Conservation (phyloP, 2,329 filamentous ascomycete species). For the Beauveria pseudobassiana region DNA sequence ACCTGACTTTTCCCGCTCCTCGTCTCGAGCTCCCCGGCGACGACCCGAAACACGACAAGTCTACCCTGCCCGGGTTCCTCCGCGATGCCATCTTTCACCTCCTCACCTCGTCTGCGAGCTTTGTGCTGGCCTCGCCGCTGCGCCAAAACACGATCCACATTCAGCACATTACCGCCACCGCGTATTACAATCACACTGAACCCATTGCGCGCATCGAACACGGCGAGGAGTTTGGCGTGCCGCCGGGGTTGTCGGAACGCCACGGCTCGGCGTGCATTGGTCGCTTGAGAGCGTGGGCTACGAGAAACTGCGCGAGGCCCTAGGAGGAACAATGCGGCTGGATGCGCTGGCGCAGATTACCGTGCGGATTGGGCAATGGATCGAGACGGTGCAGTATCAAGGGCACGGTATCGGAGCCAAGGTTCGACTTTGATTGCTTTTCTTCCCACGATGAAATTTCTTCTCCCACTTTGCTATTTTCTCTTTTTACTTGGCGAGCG, state of each 20-base stretch:
- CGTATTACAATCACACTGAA: constrained; percentile 75
- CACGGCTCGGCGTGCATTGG: constrained; percentile 76
- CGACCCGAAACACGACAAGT: constrained; percentile 24
- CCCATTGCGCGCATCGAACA: constrained; percentile 72
- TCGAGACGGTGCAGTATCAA: constrained; percentile 61
- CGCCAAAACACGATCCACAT: constrained; percentile 65
- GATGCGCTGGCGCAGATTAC: constrained; percentile 71
- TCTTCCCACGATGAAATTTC: neutral
- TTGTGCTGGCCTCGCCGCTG: constrained; percentile 75
- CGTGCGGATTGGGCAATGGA: constrained; percentile 68
- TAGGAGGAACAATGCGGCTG: constrained; percentile 73
- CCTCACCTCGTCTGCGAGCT: constrained; percentile 77
- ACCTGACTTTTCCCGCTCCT: constrained; percentile 65
- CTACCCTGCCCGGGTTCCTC: constrained; percentile 59
- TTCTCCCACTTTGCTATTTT: neutral
- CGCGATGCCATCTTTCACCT: constrained; percentile 81
- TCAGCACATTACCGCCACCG: constrained; percentile 73
- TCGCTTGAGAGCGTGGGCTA: constrained; percentile 71
- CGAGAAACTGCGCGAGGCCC: constrained; percentile 67
- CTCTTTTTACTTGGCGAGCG: neutral
- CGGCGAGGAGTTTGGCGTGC: constrained; percentile 64
- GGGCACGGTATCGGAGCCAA: constrained; percentile 65
- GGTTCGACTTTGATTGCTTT: constrained; percentile 23
- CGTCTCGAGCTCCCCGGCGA: constrained; percentile 48
- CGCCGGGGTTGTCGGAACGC: constrained; percentile 67